Evolutionary conservation across 345 rosid species (phyloP).

Genomic region (Mercurialis annua): DNA sequence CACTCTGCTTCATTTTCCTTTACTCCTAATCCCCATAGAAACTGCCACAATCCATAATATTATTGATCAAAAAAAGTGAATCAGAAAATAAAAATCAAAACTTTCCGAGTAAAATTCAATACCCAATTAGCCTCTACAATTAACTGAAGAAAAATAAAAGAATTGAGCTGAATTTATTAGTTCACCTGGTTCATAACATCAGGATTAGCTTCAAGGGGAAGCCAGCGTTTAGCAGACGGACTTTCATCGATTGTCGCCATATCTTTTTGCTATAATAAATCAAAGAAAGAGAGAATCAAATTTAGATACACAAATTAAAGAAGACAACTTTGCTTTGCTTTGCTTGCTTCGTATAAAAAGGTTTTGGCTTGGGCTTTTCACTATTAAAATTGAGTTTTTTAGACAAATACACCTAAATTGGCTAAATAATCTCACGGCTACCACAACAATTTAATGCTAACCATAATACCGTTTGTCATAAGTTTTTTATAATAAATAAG

Average conservation of each 20-base stretch:
- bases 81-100: neutral
- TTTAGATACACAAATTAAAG: neutral
- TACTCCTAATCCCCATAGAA: conserved; percentile 85
- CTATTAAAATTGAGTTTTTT: too few species aligned
- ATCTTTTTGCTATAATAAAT: conserved; percentile 24
- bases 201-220: conserved; percentile 98
- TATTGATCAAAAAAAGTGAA: neutral
- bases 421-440: too few species aligned
- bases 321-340: neutral
- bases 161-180: neutral
- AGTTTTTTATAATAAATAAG: too few species aligned
- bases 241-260: conserved; percentile 59
- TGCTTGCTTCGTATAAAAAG: neutral
- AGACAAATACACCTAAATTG: too few species aligned
- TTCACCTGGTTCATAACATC: conserved; percentile 95
- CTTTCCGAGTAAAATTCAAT: too few species aligned
- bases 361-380: conserved; percentile 6
- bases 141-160: neutral
- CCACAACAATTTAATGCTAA: too few species aligned
- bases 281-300: neutral
- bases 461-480: too few species aligned
- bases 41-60: conserved; percentile 37
- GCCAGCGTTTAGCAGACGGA: conserved; percentile 79
- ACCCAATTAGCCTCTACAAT: too few species aligned
- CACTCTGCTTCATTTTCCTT: conserved; percentile 65